Percentiles rank a stretch among this genome's conserved stretches.
Conservation (phyloP, 768 basidiomycete genomes). For the Lentinus brumalis region DNA sequence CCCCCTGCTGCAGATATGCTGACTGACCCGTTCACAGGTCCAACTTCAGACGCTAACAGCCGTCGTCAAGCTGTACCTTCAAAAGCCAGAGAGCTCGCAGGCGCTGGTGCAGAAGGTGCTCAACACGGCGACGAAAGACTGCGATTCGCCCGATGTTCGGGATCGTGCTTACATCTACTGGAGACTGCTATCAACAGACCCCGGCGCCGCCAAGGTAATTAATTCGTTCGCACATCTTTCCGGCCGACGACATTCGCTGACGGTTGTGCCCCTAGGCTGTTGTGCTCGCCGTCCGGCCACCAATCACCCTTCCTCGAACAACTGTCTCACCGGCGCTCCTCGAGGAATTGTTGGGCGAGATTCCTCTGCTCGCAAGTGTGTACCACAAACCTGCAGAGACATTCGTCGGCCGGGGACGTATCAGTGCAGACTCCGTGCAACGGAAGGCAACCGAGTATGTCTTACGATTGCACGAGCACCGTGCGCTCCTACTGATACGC, state of each 20-base stretch:
- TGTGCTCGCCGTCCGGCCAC: slow-evolving; percentile 88
- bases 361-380: slow-evolving; percentile 88
- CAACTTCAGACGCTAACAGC: slow-evolving; percentile 88
- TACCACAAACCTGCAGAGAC: slow-evolving; percentile 98
- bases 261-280: slow-evolving; percentile 53
- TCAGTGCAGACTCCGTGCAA: slow-evolving; percentile 80
- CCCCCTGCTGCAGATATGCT: not conserved
- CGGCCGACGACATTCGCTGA: not conserved
- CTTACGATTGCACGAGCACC: not conserved
- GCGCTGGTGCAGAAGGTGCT: slow-evolving; percentile 90
- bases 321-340: slow-evolving; percentile 85
- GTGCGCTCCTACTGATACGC: not conserved
- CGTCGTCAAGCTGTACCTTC: slow-evolving; percentile 95
- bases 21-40: slow-evolving; percentile 24
- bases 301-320: slow-evolving; percentile 90
- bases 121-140: slow-evolving; percentile 94
- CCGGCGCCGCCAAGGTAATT: slow-evolving; percentile 88
- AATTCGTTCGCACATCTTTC: not conserved
- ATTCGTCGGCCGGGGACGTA: slow-evolving; percentile 88
- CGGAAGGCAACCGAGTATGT: slow-evolving; percentile 63
- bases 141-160: slow-evolving; percentile 94
- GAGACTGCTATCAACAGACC: slow-evolving; percentile 92
- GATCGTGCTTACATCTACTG: slow-evolving; percentile 99
- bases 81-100: slow-evolving; percentile 92
- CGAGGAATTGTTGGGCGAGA: slow-evolving; percentile 89